phyloP scores from a whole-genome alignment of 257 asterid species.

The Gardenia jasminoides region DNA sequence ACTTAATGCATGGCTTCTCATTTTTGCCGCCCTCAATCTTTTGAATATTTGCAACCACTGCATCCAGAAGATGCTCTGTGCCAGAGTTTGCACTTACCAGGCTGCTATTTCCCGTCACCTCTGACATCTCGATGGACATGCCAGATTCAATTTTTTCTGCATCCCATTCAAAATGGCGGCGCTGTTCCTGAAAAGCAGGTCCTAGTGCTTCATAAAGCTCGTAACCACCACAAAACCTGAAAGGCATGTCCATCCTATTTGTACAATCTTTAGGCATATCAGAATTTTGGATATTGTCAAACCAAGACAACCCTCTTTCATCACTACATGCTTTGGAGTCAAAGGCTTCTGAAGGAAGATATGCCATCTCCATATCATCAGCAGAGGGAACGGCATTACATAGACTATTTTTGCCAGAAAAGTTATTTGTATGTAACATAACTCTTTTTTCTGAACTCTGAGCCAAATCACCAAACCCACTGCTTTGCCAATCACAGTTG shows the following conservation, averaged over 20 bases:
- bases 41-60: constrained; percentile 76
- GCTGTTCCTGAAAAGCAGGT: constrained; percentile 56
- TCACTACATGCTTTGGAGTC: constrained; percentile 32
- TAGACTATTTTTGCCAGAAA: constrained; percentile 25
- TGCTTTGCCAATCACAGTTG: constrained; percentile 36
- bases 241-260: constrained; percentile 38
- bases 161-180: constrained; percentile 37
- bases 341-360: constrained; percentile 33
- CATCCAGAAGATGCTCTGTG: constrained; percentile 74
- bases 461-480: constrained; percentile 26
- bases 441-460: constrained; percentile 28
- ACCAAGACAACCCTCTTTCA: constrained; percentile 22
- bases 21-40: constrained; percentile 38
- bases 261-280: constrained; percentile 34
- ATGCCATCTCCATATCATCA: constrained; percentile 27
- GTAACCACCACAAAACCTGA: constrained; percentile 64
- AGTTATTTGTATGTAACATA: constrained; percentile 24
- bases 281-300: constrained; percentile 28
- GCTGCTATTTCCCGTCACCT: constrained; percentile 52
- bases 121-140: constrained; percentile 57
- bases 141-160: constrained; percentile 38
- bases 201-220: constrained; percentile 92
- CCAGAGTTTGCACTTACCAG: constrained; percentile 54
- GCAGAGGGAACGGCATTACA: constrained; percentile 30
- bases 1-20: constrained; percentile 40